A percentile compares a stretch with the other conserved stretches of the same genome.
Conservation (phyloP, 331 rosid species). For the Acacia concinna region DNA sequence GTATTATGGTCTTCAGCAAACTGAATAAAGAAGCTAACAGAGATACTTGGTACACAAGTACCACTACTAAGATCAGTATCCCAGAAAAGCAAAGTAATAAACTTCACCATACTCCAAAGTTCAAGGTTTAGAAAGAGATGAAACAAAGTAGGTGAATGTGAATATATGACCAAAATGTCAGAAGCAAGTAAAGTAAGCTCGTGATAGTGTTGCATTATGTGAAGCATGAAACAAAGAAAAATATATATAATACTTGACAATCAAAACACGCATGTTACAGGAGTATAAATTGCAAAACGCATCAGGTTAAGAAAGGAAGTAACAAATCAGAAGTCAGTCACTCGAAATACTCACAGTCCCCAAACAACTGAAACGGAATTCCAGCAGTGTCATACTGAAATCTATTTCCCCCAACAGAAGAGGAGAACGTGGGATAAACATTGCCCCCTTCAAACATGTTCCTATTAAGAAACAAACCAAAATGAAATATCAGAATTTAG, state of each 20-base stretch:
- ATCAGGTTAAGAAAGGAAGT: neutral
- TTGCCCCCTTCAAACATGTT: constrained; percentile 28
- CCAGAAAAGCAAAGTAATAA: neutral
- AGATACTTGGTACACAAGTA: neutral
- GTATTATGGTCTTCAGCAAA: neutral
- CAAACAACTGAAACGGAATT: constrained; percentile 34
- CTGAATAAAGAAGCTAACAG: neutral
- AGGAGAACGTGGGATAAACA: constrained; percentile 22
- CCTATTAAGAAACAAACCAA: neutral
- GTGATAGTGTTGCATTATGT: neutral
- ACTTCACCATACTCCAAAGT: neutral
- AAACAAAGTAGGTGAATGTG: neutral
- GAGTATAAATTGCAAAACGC: neutral
- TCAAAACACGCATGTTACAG: neutral
- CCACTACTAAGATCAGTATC: neutral
- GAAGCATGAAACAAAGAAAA: neutral
- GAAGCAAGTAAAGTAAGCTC: neutral
- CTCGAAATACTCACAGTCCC: constrained; percentile 30
- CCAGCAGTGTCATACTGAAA: constrained; percentile 25
- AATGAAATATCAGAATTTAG: neutral
- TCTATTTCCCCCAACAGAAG: constrained; percentile 14
- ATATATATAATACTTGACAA: neutral
- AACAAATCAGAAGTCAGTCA: neutral
- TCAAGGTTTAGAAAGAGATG: neutral
- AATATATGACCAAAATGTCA: neutral